Evolutionary conservation across 2,329 filamentous ascomycete species (phyloP).

Genomic region (Aspergillus luchuensis): DNA sequence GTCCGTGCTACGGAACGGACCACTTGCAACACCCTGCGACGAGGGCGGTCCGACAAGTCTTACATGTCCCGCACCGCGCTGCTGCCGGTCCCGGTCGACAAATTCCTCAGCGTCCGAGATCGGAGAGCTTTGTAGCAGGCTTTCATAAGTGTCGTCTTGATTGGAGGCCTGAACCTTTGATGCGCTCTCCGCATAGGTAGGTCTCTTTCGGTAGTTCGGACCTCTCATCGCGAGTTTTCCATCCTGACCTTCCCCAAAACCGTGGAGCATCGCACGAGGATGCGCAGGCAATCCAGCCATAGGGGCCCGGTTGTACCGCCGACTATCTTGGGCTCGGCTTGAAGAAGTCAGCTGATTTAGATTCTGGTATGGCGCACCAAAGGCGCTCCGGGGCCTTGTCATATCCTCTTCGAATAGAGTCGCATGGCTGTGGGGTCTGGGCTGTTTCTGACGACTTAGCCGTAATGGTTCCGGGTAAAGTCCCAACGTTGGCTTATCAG

Average conservation of each 20-base stretch:
- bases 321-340: slow-evolving; percentile 6
- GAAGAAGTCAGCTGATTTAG: slow-evolving; percentile 6
- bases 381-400: slow-evolving; percentile 20
- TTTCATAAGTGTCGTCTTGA: slow-evolving; percentile 9
- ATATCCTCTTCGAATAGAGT: slow-evolving; percentile 45
- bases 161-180: slow-evolving; percentile 12
- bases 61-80: slow-evolving; percentile 9
- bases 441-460: slow-evolving; percentile 27
- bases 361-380: slow-evolving; percentile 17
- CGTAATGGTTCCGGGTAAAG: slow-evolving; percentile 44
- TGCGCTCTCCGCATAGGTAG: slow-evolving; percentile 14
- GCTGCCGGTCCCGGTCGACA: slow-evolving; percentile 19
- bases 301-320: slow-evolving; percentile 14
- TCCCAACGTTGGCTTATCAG: slow-evolving; percentile 35
- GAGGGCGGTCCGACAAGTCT: slow-evolving; percentile 15
- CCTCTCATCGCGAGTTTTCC: slow-evolving; percentile 14
- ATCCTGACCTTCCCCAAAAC: slow-evolving; percentile 23
- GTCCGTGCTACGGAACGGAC: slow-evolving; percentile 10
- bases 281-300: slow-evolving; percentile 37
- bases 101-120: slow-evolving; percentile 19
- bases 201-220: slow-evolving; percentile 16
- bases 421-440: slow-evolving; percentile 32
- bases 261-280: slow-evolving; percentile 38
- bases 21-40: slow-evolving; percentile 16
- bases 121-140: slow-evolving; percentile 2